Evolutionary conservation across 139 green algal species (phyloP), one percentile per base, ranked within the genome.

Genomic region (Auxenochlorella pyrenoidosa): DNA sequence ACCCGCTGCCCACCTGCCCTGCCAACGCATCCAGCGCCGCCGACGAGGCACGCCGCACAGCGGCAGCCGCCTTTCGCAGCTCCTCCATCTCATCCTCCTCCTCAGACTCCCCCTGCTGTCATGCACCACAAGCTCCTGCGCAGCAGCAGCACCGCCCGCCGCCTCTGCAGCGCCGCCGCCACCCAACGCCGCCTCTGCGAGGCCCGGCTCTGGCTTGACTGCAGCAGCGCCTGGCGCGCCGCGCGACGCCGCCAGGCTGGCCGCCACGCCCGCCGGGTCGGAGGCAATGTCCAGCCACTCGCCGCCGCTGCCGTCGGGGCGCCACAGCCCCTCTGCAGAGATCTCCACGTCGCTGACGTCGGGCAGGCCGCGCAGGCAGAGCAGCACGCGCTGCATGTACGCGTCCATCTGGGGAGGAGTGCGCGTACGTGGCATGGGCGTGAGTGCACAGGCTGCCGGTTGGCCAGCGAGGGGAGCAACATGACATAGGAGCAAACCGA

Each of bases 291-390:
- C 60, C 1, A 44, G 24, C 81, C 82, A 91, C 1, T 44, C 68
- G 0, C 54, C 60, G 32, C 60, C 72, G 54, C 38, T 85, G 68
- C 90, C 92, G 4, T 81, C 86, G 3, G 90, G 88, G 51, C 94
- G 91, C 94, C 94, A 97, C 68, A 73, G n/a, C 30, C 85, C 85
- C 73, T 88, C 85, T 34, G 86, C 73, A 21, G 83, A 86, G 34
- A 96, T 86, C 89, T 96, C 94, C 1, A 96, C 79, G 68, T 95
- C 94, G 10, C 72, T 87, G 0, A 95, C 87, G 26, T 91, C 80
- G 32, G 93, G 91, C 51, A 22, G 16, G 41, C 59, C 34, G 66
- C 36, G 24, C 22, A 96, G 79, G 63, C 75, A 81, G 5, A 38
- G 5, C 38, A 96, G 87, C 58, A 95, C 83, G 38, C 72, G 81